Conservation (phyloP, 2,329 filamentous ascomycete species). For the Hypoxylon sp. region DNA sequence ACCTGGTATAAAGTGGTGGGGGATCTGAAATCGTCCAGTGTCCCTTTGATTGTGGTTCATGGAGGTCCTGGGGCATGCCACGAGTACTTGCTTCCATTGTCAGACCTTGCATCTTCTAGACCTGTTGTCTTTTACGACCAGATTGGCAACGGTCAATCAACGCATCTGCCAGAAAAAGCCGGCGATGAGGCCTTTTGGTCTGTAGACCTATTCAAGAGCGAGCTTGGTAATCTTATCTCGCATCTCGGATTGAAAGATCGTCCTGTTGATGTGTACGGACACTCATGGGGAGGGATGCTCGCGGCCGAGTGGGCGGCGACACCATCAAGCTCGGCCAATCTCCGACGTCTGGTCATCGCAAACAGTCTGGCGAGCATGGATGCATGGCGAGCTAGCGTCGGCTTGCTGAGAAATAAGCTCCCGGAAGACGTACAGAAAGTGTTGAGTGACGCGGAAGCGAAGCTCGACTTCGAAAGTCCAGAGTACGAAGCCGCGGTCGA, state of each 20-base stretch:
- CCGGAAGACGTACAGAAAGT: conserved; percentile 36
- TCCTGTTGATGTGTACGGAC: conserved; percentile 55
- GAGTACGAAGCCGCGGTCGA: conserved; percentile 46
- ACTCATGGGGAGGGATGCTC: conserved; percentile 64
- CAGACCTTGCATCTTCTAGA: conserved; percentile 48
- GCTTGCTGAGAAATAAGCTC: conserved; percentile 30
- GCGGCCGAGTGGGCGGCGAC: conserved; percentile 53
- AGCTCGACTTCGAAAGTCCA: conserved; percentile 40
- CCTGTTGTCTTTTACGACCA: conserved; percentile 64
- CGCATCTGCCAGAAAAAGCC: conserved; percentile 55
- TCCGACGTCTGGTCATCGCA: conserved; percentile 43
- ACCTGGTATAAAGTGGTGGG: conserved; percentile 38
- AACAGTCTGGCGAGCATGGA: conserved; percentile 47
- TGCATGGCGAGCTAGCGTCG: conserved; percentile 33
- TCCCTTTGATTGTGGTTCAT: conserved; percentile 39
- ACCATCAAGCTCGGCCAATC: conserved; percentile 25
- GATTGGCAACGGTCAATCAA: conserved; percentile 59
- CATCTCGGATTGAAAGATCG: conserved; percentile 49
- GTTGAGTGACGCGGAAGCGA: conserved; percentile 40
- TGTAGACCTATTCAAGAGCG: conserved; percentile 55
- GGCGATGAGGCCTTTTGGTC: conserved; percentile 59
- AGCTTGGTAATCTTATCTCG: conserved; percentile 58
- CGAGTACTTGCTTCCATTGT: conserved; percentile 52
- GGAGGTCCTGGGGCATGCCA: conserved; percentile 53
- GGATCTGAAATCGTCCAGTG: conserved; percentile 22